A percentile compares a stretch with the other conserved stretches of the same genome.
phyloP scores from a whole-genome alignment of 1,284 basidiomycete species.

The Cystobasidiaceae sp. region DNA sequence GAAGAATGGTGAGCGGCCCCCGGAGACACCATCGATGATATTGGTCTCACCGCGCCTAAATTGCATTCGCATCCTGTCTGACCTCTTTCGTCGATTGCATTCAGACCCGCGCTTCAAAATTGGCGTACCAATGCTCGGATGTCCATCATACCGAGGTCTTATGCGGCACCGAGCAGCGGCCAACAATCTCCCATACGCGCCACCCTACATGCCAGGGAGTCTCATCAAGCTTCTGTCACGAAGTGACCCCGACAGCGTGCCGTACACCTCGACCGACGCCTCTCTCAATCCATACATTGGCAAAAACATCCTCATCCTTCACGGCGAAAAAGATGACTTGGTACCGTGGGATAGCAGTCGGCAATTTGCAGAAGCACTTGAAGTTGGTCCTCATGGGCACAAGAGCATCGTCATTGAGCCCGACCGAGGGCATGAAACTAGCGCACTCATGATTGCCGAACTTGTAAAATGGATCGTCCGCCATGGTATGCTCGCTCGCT shows the following conservation, averaged over 20 bases:
- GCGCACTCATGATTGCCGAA: slow-evolving; percentile 15
- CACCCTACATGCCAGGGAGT: slow-evolving; percentile 57
- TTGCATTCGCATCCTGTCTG: background rate
- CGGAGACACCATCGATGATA: background rate
- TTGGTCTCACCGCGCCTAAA: no score
- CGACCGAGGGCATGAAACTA: slow-evolving; percentile 24
- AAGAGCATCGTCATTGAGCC: slow-evolving; percentile 13
- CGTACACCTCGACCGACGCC: slow-evolving; percentile 32
- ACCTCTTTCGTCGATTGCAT: background rate
- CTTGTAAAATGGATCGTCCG: slow-evolving; percentile 20
- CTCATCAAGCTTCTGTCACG: slow-evolving; percentile 53
- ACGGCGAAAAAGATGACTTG: slow-evolving; percentile 50
- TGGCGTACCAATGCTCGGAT: slow-evolving; percentile 68
- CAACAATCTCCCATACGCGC: slow-evolving; percentile 49
- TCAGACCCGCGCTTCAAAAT: slow-evolving; percentile 64
- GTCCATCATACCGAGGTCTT: slow-evolving; percentile 65
- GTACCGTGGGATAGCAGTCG: slow-evolving; percentile 44
- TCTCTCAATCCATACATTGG: slow-evolving; percentile 58
- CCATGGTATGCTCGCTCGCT: background rate
- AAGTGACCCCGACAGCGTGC: slow-evolving; percentile 49
- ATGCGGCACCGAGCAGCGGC: slow-evolving; percentile 58
- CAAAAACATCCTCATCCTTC: slow-evolving; percentile 65
- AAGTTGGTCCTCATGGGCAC: slow-evolving; percentile 23
- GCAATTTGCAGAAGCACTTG: slow-evolving; percentile 43
- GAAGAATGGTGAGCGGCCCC: slow-evolving; percentile 58